Conservation (phyloP, 768 basidiomycete genomes). For the Boletellus sp. region DNA sequence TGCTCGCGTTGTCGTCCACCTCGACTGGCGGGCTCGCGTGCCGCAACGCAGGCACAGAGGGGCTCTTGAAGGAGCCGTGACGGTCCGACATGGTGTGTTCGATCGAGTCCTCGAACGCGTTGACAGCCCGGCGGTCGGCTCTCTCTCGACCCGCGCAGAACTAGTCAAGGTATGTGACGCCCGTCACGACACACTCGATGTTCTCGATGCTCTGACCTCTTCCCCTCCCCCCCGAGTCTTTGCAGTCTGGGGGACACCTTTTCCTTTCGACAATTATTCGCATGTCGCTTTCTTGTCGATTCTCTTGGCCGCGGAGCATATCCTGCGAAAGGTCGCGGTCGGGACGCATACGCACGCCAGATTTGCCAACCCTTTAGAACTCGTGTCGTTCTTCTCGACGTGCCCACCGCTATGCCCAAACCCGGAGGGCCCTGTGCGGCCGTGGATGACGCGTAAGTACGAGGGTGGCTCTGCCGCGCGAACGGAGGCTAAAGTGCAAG, state of each 20-base stretch:
- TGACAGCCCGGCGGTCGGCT: constrained; percentile 81
- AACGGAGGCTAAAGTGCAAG: constrained; percentile 74
- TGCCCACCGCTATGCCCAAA: constrained; percentile 36
- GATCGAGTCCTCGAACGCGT: constrained; percentile 99
- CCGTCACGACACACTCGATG: too few species aligned
- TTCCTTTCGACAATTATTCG: constrained; percentile 95
- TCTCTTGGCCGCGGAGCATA: constrained; percentile 75
- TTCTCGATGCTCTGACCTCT: too few species aligned
- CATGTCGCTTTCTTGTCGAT: constrained; percentile 69
- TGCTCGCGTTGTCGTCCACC: constrained; percentile 39
- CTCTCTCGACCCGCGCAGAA: constrained; percentile 76
- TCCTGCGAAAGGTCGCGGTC: constrained; percentile 72
- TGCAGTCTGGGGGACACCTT: constrained; percentile 94
- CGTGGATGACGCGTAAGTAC: constrained; percentile 60
- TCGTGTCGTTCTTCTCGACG: constrained; percentile 74
- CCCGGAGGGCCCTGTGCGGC: constrained; percentile 20
- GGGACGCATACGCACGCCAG: constrained; percentile 94
- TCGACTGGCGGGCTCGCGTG: constrained; percentile 54
- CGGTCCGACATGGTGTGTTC: constrained; percentile 92
- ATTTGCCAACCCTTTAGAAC: constrained; percentile 82
- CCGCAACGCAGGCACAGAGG: constrained; percentile 70
- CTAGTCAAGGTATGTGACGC: constrained; percentile 71
- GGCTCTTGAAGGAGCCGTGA: constrained; percentile 56
- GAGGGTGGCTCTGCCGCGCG: constrained; percentile 49
- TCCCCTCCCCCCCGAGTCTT: not conserved